Percentiles rank a stretch among this genome's conserved stretches.
Conservation (phyloP, 345 rosid genomes). For the Pugionium dolabratum region DNA sequence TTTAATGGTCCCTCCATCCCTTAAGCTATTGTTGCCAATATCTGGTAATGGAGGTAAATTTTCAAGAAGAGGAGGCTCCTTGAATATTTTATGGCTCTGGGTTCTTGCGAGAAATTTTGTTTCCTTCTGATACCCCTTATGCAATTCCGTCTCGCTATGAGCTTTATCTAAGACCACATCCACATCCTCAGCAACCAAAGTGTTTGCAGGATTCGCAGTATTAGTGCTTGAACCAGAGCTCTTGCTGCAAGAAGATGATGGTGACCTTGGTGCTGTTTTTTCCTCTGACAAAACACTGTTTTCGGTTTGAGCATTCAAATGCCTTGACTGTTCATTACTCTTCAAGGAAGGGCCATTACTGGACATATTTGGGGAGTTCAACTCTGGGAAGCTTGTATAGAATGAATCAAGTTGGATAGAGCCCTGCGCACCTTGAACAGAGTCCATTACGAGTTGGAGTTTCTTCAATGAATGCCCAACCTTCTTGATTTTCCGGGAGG, state of each 20-base stretch:
- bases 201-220: constrained; percentile 27
- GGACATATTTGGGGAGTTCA: constrained; percentile 61
- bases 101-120: constrained; percentile 58
- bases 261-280: constrained; percentile 54
- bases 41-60: constrained; percentile 44
- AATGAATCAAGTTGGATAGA: constrained; percentile 84
- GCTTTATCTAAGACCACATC: constrained; percentile 57
- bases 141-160: constrained; percentile 57
- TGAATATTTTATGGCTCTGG: constrained; percentile 61
- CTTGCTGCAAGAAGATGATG: constrained; percentile 73
- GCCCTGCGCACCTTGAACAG: constrained; percentile 90
- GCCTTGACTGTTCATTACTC: constrained; percentile 40
- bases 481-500: constrained; percentile 94
- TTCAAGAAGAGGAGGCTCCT: constrained; percentile 44
- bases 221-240: constrained; percentile 76
- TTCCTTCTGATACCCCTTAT: constrained; percentile 51
- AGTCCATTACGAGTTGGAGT: constrained; percentile 84
- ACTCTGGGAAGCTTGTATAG: constrained; percentile 81
- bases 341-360: constrained; percentile 42
- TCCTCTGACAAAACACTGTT: constrained; percentile 44
- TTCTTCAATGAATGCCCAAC: constrained; percentile 89
- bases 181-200: constrained; percentile 44
- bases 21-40: constrained; percentile 28
- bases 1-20: constrained; percentile 40
- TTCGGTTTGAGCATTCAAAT: constrained; percentile 46